phyloP scores from a whole-genome alignment of 345 rosid genomes.

The Clausena lansium region DNA sequence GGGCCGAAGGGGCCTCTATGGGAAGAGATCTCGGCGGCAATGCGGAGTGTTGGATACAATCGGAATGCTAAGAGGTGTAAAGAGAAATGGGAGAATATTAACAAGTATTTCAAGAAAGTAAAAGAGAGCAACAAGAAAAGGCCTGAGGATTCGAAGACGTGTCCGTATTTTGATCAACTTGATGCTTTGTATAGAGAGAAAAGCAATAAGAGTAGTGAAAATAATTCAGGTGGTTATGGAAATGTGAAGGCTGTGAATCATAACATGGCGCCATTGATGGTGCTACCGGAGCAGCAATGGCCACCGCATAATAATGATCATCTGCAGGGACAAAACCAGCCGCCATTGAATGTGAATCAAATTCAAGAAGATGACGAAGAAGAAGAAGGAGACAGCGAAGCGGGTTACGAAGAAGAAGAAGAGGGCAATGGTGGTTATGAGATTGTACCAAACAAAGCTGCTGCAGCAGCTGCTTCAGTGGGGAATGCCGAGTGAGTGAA shows the following conservation, averaged over 20 bases:
- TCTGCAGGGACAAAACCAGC: constrained; percentile 13
- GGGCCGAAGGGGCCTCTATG: constrained; percentile 62
- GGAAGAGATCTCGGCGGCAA: constrained; percentile 53
- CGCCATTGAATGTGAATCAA: constrained; percentile 1
- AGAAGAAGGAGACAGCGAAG: constrained; percentile 16
- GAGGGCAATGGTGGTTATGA: constrained; percentile 54
- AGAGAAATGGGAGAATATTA: constrained; percentile 71
- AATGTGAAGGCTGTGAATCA: constrained; percentile 19
- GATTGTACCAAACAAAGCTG: constrained; percentile 52
- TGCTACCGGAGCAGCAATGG: constrained; percentile 53
- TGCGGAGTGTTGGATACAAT: constrained; percentile 45
- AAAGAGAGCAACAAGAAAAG: constrained; percentile 51
- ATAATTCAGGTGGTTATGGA: constrained; percentile 7
- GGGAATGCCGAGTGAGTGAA: constrained; percentile 15
- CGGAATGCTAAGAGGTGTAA: constrained; percentile 56
- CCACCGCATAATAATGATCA: constrained; percentile 18
- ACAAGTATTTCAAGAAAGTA: constrained; percentile 67
- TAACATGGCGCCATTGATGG: constrained; percentile 37
- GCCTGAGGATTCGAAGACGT: constrained; percentile 55
- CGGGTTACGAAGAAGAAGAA: constrained; percentile 36
- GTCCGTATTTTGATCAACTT: constrained; percentile 53
- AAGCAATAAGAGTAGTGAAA: constrained; percentile 18
- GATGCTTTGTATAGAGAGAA: constrained; percentile 48
- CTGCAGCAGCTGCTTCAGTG: constrained; percentile 20
- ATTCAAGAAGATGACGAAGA: constrained; percentile 17